Base-by-base conservation (phyloP, 306 rosid genomes). In the Lathyrus oleraceus region DNA sequence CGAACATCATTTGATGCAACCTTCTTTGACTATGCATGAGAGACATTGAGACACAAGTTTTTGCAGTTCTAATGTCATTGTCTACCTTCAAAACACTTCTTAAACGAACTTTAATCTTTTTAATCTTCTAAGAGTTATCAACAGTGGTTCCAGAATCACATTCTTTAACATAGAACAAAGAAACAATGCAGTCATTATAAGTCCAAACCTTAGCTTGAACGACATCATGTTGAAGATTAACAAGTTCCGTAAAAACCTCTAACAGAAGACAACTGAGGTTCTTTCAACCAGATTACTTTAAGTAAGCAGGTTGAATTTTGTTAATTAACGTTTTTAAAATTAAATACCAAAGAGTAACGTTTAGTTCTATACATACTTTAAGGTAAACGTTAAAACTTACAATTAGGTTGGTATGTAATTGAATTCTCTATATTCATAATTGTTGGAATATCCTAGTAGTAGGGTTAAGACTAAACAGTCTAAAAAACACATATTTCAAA, bases 1-100 rank as follows among this genome's bases (percentile, higher is more conserved):
- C 83, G 13, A 85, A 94, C 98, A 94, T 94, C 98, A 94, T 87
- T 27, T 94, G 98, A 75, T 94, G 98, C n/a, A 94, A 71, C 78
- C 98, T 84, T 79, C 98, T 83, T 80, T 94, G 97, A 0, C 79
- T 74, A 77, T 94, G 97, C 4, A 87, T 81, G 21, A 80, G 90
- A 1, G 82, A 63, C 84, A 86, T 70, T 8, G 98, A 87, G 39
- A 94, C 88, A 0, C 85, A 81, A 52, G 91, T 94, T 53, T 79
- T 94, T 0, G 98, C 98, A 39, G 87, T 88, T 11, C 93, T 72
- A 25, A 90, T 87, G 62, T 90, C 97, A 72, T 85, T 87, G 73
- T 88, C 96, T 4, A 97, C 95, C 74, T 88, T 88, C 1, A 94
- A 86, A 25, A 94, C 92, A 76, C 85, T 87, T 72, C 97, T 87